A percentile compares a stretch with the other conserved stretches of the same genome.
phyloP scores from a whole-genome alignment of 2,329 filamentous ascomycete species.

The Penicillium rolfsii region DNA sequence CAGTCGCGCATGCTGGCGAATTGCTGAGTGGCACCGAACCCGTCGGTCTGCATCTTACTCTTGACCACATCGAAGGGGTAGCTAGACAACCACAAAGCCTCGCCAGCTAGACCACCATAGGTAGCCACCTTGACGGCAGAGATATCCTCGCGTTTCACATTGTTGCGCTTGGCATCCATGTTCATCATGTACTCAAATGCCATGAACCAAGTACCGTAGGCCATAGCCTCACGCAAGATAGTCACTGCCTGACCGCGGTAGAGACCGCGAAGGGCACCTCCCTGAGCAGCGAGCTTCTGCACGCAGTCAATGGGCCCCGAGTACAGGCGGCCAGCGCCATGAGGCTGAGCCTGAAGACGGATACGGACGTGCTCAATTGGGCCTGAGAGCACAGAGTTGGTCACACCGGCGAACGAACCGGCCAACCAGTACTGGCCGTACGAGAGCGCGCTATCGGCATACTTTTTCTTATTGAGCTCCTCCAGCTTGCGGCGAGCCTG shows the following conservation, averaged over 20 bases:
- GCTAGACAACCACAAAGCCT: conserved; percentile 88
- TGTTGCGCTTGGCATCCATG: conserved; percentile 77
- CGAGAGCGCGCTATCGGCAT: conserved; percentile 58
- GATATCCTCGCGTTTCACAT: conserved; percentile 73
- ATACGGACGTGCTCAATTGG: conserved; percentile 98
- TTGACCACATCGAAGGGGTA: conserved; percentile 98
- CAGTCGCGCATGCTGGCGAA: conserved; percentile 87
- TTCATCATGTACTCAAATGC: conserved; percentile 98
- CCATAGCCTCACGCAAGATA: conserved; percentile 83
- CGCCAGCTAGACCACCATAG: conserved; percentile 91
- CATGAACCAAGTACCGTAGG: conserved; percentile 95
- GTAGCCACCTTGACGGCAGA: conserved; percentile 82
- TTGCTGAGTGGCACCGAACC: conserved; percentile 71
- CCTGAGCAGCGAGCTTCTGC: conserved; percentile 72
- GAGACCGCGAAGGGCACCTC: conserved; percentile 71
- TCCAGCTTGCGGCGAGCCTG: conserved; percentile 86
- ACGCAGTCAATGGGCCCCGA: conserved; percentile 86
- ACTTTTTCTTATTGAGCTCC: conserved; percentile 63
- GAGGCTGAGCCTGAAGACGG: conserved; percentile 92
- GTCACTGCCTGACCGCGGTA: conserved; percentile 91
- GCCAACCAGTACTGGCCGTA: conserved; percentile 88
- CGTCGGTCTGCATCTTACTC: conserved; percentile 99
- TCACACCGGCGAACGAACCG: conserved; percentile 88
- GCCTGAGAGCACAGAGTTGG: conserved; percentile 84
- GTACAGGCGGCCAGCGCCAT: conserved; percentile 79